A percentile compares a stretch with the other conserved stretches of the same genome.
Conservation (phyloP, 1,284 basidiomycete species). For the Fomitopsis schrenkii region DNA sequence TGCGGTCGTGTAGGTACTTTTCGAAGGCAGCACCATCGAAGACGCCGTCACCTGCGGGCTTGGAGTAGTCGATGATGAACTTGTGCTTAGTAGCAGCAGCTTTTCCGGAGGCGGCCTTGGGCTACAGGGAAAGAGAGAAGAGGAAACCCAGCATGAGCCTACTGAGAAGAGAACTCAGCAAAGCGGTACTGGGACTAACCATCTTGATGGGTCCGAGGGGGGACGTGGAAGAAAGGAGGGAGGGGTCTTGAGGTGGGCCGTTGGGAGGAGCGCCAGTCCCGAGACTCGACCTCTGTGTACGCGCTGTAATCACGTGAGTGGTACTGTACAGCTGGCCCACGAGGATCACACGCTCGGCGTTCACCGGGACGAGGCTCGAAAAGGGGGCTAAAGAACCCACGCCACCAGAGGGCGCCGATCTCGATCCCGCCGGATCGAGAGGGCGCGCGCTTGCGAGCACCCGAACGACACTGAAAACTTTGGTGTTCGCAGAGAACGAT, state of each 20-base stretch:
- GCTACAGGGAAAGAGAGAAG: conserved; percentile 37
- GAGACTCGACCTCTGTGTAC: neutral
- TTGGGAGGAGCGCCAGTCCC: conserved; percentile 1
- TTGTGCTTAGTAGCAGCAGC: conserved; percentile 74
- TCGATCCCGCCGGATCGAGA: conserved; percentile 9
- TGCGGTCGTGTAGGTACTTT: conserved; percentile 92
- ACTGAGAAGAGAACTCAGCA: conserved; percentile 92
- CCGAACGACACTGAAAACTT: conserved; percentile 11
- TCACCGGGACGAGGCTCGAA: neutral
- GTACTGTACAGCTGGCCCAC: conserved; percentile 27
- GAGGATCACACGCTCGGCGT: conserved; percentile 11
- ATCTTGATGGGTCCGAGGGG: conserved; percentile 39
- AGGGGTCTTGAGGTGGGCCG: conserved; percentile 23
- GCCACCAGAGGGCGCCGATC: conserved; percentile 7
- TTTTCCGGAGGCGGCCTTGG: conserved; percentile 71
- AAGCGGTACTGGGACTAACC: conserved; percentile 75
- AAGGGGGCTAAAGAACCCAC: neutral
- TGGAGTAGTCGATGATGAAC: conserved; percentile 93
- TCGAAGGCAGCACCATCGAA: conserved; percentile 91
- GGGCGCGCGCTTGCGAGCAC: neutral
- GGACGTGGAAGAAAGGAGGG: conserved; percentile 11
- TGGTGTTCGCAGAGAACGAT: conserved; percentile 27
- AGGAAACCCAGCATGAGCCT: conserved; percentile 62
- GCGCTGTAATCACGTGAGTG: conserved; percentile 1
- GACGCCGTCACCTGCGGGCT: conserved; percentile 86